phyloP scores from a whole-genome alignment of 75 land plant genomes.

The Cunninghamia lanceolata region DNA sequence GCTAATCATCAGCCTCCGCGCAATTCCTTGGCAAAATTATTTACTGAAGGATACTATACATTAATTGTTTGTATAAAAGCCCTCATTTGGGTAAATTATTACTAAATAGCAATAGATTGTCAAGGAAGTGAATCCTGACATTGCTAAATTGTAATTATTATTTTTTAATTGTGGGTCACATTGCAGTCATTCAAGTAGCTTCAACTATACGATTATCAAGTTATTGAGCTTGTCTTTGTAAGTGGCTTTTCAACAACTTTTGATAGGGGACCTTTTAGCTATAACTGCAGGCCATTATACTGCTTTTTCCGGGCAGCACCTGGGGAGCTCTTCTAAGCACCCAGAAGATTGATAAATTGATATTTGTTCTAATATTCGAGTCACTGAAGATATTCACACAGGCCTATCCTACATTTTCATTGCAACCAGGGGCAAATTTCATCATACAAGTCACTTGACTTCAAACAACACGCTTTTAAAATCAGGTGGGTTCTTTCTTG shows the following conservation, averaged over 20 bases:
- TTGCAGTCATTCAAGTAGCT: background rate
- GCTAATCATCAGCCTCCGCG: background rate
- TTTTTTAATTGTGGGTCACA: background rate
- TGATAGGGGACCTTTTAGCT: background rate
- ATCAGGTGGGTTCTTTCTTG: background rate
- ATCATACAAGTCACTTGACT: background rate
- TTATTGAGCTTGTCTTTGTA: constrained; percentile 4
- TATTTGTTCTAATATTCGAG: background rate
- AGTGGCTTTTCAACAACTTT: background rate
- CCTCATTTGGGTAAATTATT: constrained; percentile 2
- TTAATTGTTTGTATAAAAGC: constrained; percentile 1
- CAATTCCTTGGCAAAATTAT: background rate
- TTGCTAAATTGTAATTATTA: background rate
- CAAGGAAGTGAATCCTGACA: background rate
- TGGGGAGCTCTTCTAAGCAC: constrained; percentile 2
- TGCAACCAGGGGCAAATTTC: background rate
- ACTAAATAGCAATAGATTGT: background rate
- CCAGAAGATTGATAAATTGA: background rate
- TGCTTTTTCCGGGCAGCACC: background rate
- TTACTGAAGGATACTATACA: background rate
- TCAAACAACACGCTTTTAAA: background rate
- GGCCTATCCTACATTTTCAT: background rate
- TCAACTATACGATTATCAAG: background rate
- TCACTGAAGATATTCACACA: background rate
- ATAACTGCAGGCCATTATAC: background rate